Evolutionary conservation across 192 early-diverging fungal species (phyloP), one percentile per base, ranked within the genome.

Genomic region (Coemansia sp.): DNA sequence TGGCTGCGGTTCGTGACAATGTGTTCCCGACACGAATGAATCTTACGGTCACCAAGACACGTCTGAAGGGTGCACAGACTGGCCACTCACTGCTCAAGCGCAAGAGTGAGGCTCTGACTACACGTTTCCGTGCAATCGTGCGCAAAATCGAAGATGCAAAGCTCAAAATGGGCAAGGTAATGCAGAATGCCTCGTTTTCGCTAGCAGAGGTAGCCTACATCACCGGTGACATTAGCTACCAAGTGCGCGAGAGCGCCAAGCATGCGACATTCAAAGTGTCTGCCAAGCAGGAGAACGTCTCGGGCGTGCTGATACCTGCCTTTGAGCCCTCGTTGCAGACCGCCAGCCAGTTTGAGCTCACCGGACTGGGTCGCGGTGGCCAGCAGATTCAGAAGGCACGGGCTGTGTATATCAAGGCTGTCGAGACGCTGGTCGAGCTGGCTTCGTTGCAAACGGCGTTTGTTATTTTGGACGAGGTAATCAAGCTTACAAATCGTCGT

Each of bases 371-470:
- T 9, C 87, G 96, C 23, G 97, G 97, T 58, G 97, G 97, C 14
- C 94, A 97, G 82, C 94, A 98, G 73, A 83, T 99, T 34, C 91
- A 95, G 67, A 92, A 90, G 66, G 90, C 91, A 52, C 92, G 94
- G 45, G 91, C 94, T 13, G 93, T 91, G 15, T 99, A 99, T 81
- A 86, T 85, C 56, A 93, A 91, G 73, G 93, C 96, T 13, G 91
- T 95, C 5, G 88, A 95, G 68, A 92, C 90, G n/a, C 74, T 99
- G 54, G 90, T 99, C 8, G 96, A 98, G 61, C 78, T 99, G 65
- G 97, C 97, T n/a, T 95, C 93, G 2, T 65, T 99, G 54, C 97
- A 99, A 84, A 99, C 97, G 12, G 95, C 97, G 0, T 99, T 99
- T 78, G 93, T 97, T 6, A 96, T 98, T 52, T 79, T 99, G 52